Base-by-base conservation (phyloP, 139 green algal genomes). In the Zygnema circumcarinatum region DNA sequence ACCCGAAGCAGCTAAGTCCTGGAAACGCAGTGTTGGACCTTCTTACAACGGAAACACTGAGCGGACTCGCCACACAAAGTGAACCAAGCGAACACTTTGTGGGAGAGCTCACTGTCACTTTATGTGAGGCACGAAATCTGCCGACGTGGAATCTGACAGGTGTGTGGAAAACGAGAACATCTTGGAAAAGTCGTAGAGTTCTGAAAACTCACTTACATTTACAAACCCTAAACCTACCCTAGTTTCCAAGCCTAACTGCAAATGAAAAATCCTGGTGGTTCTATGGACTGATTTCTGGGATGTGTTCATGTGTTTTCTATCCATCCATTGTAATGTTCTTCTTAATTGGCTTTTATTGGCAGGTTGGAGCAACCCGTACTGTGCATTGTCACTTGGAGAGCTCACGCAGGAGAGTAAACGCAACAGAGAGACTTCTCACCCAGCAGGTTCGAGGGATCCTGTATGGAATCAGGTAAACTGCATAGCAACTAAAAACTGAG, bases 301-400 rank as follows among this genome's bases (percentile, higher is more conserved):
- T 72, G 54, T 29, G 29, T 72, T 25, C 29, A 33, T 25, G 54
- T 72, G 54, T 72, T 25, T 72, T 72, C 54, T 72, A 29, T 72
- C 21, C 11, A 40, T 62, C 2, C 62, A 11, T 67, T 32, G 54
- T 39, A 32, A 29, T 62, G 2, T 22, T 62, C n/a, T 2, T 29
- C 74, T 81, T 21, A 98, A 16, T 84, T 22, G 29, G n/a, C 22
- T 2, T 76, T 31, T 81, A 40, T 11, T 16, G n/a, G n/a, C 83
- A 88, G 83, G 39, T 73, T 89, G 78, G 78, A 89, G 84, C 53
- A 89, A 89, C 35, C 84, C 84, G 20, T 89, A 89, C 36, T 89
- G 84, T 53, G 31, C 21, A 11, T 33, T 89, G 16, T 36, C 41
- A 47, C 32, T 89, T 31, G 84, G 84, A 21, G 76, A 84, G 2